phyloP scores from a whole-genome alignment of 2,329 filamentous ascomycete genomes.

The Sphaerulina populicola region DNA sequence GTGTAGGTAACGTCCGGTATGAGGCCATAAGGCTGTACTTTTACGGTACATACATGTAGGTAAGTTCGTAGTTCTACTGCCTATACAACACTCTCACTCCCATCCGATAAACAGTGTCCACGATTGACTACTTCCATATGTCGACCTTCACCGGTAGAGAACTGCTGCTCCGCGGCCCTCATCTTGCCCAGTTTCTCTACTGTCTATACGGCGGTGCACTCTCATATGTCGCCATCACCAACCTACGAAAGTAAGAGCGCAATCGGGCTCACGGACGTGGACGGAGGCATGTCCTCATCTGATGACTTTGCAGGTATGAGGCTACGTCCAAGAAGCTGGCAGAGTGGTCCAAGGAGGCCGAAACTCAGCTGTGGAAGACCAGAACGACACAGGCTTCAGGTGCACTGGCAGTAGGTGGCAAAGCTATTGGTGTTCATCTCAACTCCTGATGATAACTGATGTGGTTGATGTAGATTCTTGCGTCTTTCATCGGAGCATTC shows the following conservation, averaged over 20 bases:
- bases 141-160: conserved; percentile 7
- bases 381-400: conserved; percentile 39
- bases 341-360: conserved; percentile 39
- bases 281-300: neutral
- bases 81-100: too few relatives aligned
- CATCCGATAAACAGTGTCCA: neutral
- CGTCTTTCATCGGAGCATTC: conserved; percentile 25
- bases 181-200: conserved; percentile 36
- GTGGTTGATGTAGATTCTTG: conserved; percentile 21
- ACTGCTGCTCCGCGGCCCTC: conserved; percentile 26
- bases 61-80: too few relatives aligned
- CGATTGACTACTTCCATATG: conserved; percentile 6
- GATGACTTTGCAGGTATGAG: conserved; percentile 34
- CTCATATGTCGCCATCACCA: conserved; percentile 38
- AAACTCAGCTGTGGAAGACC: conserved; percentile 39
- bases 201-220: conserved; percentile 39
- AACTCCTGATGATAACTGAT: conserved; percentile 8
- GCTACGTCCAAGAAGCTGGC: conserved; percentile 40
- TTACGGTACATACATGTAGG: too few relatives aligned
- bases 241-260: conserved; percentile 30
- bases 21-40: too few relatives aligned
- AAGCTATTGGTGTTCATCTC: neutral
- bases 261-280: conserved; percentile 3
- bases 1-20: neutral
- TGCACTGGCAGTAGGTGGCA: conserved; percentile 32